Conservation (phyloP, 495 filamentous ascomycete species). For the Aspergillus bertholletiae region DNA sequence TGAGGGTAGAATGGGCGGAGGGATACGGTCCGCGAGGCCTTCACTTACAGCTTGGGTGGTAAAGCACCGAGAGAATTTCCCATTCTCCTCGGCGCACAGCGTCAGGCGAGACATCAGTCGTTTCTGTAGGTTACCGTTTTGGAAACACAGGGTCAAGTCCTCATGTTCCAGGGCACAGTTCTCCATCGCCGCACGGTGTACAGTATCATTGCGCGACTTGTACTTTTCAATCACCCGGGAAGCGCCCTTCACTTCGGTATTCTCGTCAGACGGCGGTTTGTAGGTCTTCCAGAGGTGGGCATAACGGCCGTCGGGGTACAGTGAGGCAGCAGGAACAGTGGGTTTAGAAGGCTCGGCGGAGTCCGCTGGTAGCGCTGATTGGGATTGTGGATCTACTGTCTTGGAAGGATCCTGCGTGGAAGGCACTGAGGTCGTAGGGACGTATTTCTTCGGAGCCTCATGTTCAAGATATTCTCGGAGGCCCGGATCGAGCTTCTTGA, state of each 20-base stretch:
- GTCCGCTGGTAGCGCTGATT: too few species aligned
- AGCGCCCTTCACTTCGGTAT: conserved; percentile 49
- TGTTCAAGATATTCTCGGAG: conserved; percentile 80
- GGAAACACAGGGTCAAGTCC: conserved; percentile 71
- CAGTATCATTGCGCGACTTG: conserved; percentile 74
- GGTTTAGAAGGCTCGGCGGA: conserved; percentile 29
- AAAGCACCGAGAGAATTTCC: conserved; percentile 74
- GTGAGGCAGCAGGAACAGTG: conserved; percentile 54
- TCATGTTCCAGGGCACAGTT: conserved; percentile 88
- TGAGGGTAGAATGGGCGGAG: too few species aligned
- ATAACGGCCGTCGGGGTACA: conserved; percentile 81
- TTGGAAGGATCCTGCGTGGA: conserved; percentile 15
- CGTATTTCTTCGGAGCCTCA: conserved; percentile 77
- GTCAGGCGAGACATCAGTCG: conserved; percentile 52
- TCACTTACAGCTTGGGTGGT: conserved; percentile 70
- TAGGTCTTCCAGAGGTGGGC: conserved; percentile 92
- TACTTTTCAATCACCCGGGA: conserved; percentile 77
- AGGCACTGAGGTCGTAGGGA: conserved; percentile 33
- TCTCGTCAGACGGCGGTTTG: conserved; percentile 60
- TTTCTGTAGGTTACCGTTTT: conserved; percentile 51
- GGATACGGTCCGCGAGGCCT: too few species aligned
- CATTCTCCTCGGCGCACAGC: conserved; percentile 71
- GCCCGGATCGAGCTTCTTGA: conserved; percentile 77
- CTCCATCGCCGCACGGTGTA: conserved; percentile 81
- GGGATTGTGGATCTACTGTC: conserved; percentile 10